Base-by-base conservation (phyloP, 1,284 basidiomycete species). In the Leccinum pallidistipes region DNA sequence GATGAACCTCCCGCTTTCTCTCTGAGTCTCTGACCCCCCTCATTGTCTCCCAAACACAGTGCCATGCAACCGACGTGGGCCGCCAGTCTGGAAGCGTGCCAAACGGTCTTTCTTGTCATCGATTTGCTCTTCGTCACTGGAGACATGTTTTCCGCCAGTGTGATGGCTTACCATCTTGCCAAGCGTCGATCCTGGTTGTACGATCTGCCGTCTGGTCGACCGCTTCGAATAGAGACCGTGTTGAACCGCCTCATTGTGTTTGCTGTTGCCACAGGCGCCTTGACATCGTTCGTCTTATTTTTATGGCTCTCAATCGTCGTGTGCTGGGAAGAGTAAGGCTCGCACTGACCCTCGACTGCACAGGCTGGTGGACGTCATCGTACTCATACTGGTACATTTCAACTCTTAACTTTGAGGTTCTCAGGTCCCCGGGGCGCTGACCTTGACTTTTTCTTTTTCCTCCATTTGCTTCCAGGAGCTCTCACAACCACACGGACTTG, bases 191-290 rank as follows among this genome's bases (percentile, higher is more conserved):
- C 56, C 1, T 69, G 60, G 59, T 31, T 45, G 3, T 40, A 53
- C 1, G 36, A 27, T 2, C 18, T 45, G 0, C 31, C 40, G 1
- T 50, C 14, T 6, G 9, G 11, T 0, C 49, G 14, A 10, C 62
- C 58, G 2, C 62, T 63, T 6, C 67, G 69, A 0, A 66, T 74
- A 0, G 54, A 72, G 11, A 3, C 43, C 1, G 55, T 74, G 7
- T 56, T 72, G 62, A 66, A 74, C 31, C 58, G 67, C 2, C 62
- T 72, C 1, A 59, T 74, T 10, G 9, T 71, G 0, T 74, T 75
- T 47, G 62, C 59, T 0, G 67, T 72, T n/a, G 68, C 73, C 29
- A 72, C 71, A 0, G 71, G 71, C 29, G 64, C 69, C 1, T 27
- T 74, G 32, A 75, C 66, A 24, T 11, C 18, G 45, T 47, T 18